Base-by-base conservation (phyloP, 441 rosid species). In the Theobroma grandiflorum region DNA sequence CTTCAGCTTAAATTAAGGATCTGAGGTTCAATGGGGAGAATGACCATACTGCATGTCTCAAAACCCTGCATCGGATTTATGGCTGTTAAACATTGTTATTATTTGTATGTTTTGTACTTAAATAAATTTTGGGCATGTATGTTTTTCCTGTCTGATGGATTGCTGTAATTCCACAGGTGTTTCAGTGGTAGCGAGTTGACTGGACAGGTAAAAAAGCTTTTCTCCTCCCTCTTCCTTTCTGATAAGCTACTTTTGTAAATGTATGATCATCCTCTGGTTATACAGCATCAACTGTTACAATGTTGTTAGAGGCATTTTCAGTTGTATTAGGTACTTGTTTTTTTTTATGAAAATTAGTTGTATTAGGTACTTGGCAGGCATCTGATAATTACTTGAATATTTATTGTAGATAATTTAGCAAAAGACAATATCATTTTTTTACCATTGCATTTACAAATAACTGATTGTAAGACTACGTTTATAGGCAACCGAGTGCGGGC, bases 141-240 rank as follows among this genome's bases (percentile, higher is more conserved):
- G 16, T 47, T 50, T 49, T 45, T 64, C 35, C 55, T 78, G 15
- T 81, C 78, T 84, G 76, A 86, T 81, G 64, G 33, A 18, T 77
- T 72, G 11, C 53, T 59, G 72, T 72, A 64, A 72, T 73, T 80
- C 18, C 79, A 74, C 93, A 96, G 98, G 90, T 88, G 89, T 81
- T 93, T 94, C 81, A 91, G 90, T 71, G 89, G 86, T 43, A 85
- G 53, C 65, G 98, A 91, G 79, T 78, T 82, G 79, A 78, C 87
- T 20, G 97, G 98, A 58, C 97, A 94, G 97, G 99, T 92, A 87
- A 75, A 69, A 59, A 42, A 47, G 14, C 49, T 75, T 77, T 65
- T 59, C 47, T 52, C 61, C 5, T 69, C 45, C 10, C 74, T 64
- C 57, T 69, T 52, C 70, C 14, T 45, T 55, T 42, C 22, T 72